phyloP scores from a whole-genome alignment of 2,329 filamentous ascomycete species.

The Taxawa tesnikishii region DNA sequence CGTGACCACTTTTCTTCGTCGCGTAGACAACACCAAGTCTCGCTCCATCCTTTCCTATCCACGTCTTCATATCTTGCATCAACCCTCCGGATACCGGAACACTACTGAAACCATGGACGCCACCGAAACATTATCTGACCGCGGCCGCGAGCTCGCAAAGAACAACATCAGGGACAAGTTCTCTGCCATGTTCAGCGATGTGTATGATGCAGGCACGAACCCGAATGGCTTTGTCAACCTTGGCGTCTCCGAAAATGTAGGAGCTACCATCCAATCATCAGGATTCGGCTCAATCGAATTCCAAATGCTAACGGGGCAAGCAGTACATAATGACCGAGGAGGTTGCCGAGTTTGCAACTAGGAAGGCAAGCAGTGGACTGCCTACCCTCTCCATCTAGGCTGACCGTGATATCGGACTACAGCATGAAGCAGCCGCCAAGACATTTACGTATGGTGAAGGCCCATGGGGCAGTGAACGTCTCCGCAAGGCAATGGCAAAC shows the following conservation, averaged over 20 bases:
- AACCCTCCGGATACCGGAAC: too few species aligned
- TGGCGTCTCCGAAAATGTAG: conserved; percentile 18
- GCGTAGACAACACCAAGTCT: too few species aligned
- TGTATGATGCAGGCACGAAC: conserved; percentile 15
- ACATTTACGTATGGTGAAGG: conserved; percentile 29
- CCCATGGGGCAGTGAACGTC: conserved; percentile 22
- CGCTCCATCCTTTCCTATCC: too few species aligned
- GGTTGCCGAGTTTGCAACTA: conserved; percentile 25
- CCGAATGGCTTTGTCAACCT: conserved; percentile 18
- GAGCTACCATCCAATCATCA: not conserved
- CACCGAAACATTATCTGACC: conserved; percentile 1
- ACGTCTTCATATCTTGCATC: too few species aligned
- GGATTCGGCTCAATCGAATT: not conserved
- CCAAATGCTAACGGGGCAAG: not conserved
- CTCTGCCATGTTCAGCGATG: conserved; percentile 8
- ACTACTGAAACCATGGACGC: too few species aligned
- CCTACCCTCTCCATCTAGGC: not conserved
- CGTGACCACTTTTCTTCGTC: too few species aligned
- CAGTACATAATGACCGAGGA: conserved; percentile 14
- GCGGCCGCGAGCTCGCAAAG: conserved; percentile 2
- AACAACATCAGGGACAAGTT: conserved; percentile 9
- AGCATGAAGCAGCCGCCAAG: conserved; percentile 17
- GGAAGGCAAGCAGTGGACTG: conserved; percentile 15
- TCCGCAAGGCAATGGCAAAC: conserved; percentile 27
- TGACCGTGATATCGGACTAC: not conserved